phyloP scores from a whole-genome alignment of 257 asterid genomes.

The Cinchona pubescens region DNA sequence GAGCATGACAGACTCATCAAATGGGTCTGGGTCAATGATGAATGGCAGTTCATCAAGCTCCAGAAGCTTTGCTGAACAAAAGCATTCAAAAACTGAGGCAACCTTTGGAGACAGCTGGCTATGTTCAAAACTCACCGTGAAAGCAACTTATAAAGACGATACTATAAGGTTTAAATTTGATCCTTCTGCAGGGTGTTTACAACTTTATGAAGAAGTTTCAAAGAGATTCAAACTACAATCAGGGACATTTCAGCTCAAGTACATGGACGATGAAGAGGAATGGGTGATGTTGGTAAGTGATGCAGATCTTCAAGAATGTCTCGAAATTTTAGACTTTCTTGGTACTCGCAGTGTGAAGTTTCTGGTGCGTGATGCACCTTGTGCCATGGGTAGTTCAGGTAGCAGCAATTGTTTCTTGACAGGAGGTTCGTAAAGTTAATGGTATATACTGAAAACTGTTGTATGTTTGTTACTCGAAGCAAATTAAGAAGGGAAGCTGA shows the following conservation, averaged over 20 bases:
- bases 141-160: constrained; percentile 72
- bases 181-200: constrained; percentile 45
- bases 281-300: constrained; percentile 92
- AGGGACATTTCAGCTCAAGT: constrained; percentile 76
- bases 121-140: constrained; percentile 47
- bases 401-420: constrained; percentile 66
- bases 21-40: constrained; percentile 51
- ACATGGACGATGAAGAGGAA: constrained; percentile 88
- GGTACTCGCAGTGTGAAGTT: constrained; percentile 60
- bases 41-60: constrained; percentile 58
- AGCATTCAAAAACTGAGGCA: constrained; percentile 27
- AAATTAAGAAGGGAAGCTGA: not conserved
- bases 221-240: constrained; percentile 60
- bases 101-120: constrained; percentile 40
- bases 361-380: constrained; percentile 54
- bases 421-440: constrained; percentile 2
- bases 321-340: constrained; percentile 49
- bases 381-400: constrained; percentile 65
- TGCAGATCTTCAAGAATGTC: constrained; percentile 76
- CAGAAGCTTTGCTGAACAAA: constrained; percentile 36
- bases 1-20: constrained; percentile 60
- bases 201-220: constrained; percentile 67
- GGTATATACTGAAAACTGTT: not conserved
- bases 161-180: constrained; percentile 66
- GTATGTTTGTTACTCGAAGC: not conserved